Base-by-base conservation (phyloP, 2,329 filamentous ascomycete genomes). In the Kalmusia sp. region DNA sequence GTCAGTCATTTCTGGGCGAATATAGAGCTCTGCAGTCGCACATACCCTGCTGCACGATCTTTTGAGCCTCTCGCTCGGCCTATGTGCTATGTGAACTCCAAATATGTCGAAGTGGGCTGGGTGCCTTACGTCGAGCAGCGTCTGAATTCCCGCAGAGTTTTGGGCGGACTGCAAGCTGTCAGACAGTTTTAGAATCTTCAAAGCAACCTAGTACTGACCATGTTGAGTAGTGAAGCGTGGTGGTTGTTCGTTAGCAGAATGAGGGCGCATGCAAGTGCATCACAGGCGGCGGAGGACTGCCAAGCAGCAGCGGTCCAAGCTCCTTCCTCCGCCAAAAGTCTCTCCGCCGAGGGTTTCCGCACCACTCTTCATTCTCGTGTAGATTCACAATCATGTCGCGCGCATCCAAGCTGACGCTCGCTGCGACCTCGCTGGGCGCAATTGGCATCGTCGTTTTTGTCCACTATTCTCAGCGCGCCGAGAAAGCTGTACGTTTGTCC, bases 101-200 rank as follows among this genome's bases (percentile, higher is more conserved):
- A 50, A 47, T 11, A 44, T 51, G 44, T 56, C 21, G 49, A 45
- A 50, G 64, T 65, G 66, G 68, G 64, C 56, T 67, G 66, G 55
- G 55, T 37, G 56, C 74, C 89, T 71, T 89, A 99, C 95, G 80
- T 98, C 95, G 80, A 99, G 92, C 73, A 99, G 88, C 74, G 93
- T 98, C 81, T 98, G 93, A 76, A 99, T 99, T 78, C 95, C 95
- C 72, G 91, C 89, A 64, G 95, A 98, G 83, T 98, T 98, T 82
- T 98, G 95, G 74, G 93, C 95, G 76, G 95, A 95, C 93, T 98
- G 72, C 47, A 47, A 52, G 51, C 14, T 41, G 64, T 77, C 57
- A 75, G 70, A 21, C 41, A 14, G 6, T 22, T 7, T n/a, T 14
- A 21, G 7, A 2, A 17, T 30, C 41, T 46, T 21, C 38, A 52